Conservation (phyloP, 768 basidiomycete species). For the Lyophyllum shimeji region DNA sequence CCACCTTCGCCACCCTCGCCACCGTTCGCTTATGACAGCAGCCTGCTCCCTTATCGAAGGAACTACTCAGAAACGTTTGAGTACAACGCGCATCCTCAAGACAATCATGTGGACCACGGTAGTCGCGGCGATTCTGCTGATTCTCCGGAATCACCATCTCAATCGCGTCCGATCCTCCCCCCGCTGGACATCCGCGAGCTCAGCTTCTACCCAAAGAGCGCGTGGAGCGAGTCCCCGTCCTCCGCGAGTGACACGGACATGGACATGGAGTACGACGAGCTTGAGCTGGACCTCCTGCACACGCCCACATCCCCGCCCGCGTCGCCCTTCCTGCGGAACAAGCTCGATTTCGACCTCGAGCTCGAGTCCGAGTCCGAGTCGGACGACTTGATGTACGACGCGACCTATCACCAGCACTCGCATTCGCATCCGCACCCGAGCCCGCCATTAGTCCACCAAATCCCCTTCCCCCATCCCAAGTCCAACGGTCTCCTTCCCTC, state of each 20-base stretch:
- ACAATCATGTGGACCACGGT: too few species aligned
- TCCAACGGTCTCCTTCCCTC: conserved; percentile 11
- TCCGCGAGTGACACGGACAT: conserved; percentile 13
- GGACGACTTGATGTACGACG: conserved; percentile 5
- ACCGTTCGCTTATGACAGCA: conserved; percentile 1
- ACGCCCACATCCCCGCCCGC: conserved; percentile 20
- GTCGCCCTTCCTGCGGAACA: conserved; percentile 10
- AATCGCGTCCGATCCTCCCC: conserved; percentile 15
- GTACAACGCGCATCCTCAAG: too few species aligned
- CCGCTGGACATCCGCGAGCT: conserved; percentile 15
- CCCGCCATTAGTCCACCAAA: conserved; percentile 3
- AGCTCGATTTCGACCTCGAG: not conserved
- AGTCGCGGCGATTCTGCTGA: not conserved
- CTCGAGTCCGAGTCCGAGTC: not conserved
- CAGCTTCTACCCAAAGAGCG: conserved; percentile 5
- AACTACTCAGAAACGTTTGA: too few species aligned
- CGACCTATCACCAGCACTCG: not conserved
- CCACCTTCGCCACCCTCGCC: conserved; percentile 6
- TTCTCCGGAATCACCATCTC: conserved; percentile 1
- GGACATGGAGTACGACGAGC: conserved; percentile 14
- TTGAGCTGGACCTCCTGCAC: conserved; percentile 17
- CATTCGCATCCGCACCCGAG: conserved; percentile 1
- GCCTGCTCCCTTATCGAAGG: too few species aligned
- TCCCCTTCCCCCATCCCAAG: conserved; percentile 13
- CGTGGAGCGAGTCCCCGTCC: conserved; percentile 10